phyloP scores from a whole-genome alignment of 2,329 filamentous ascomycete species.

The Diaporthe longicolla region DNA sequence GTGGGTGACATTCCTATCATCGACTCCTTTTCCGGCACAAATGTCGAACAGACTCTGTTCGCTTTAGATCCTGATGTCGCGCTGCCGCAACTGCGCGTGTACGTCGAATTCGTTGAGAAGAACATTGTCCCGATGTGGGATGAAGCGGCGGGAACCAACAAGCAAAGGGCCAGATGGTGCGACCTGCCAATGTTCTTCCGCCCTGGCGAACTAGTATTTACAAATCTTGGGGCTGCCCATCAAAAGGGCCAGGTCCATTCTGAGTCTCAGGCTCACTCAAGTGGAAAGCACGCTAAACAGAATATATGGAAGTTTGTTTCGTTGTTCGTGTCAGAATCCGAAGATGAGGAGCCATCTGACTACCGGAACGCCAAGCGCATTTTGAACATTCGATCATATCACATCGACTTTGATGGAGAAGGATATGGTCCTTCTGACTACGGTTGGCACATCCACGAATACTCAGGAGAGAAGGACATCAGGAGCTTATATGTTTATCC shows the following conservation, averaged over 20 bases:
- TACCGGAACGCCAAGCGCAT: not conserved
- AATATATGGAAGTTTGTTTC: not conserved
- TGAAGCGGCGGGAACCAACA: constrained; percentile 16
- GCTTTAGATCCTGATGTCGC: not conserved
- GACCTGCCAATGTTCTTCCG: constrained; percentile 36
- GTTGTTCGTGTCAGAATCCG: not conserved
- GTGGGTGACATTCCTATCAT: not conserved
- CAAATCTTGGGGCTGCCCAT: not conserved
- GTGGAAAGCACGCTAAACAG: not conserved
- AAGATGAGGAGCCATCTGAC: not conserved
- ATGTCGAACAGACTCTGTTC: not conserved
- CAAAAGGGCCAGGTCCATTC: no score
- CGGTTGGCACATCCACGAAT: not conserved
- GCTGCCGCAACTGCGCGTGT: constrained; percentile 10
- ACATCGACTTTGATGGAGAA: constrained; percentile 30
- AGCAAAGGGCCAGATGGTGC: constrained; percentile 21
- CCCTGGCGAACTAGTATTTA: constrained; percentile 19
- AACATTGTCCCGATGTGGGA: constrained; percentile 32
- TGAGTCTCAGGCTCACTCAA: not conserved
- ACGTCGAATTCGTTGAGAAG: constrained; percentile 30
- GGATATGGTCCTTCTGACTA: not conserved
- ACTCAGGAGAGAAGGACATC: constrained; percentile 25
- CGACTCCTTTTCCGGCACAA: not conserved
- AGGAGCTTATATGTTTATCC: constrained; percentile 3
- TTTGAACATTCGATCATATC: not conserved